Base-by-base conservation (phyloP, 805 yeast genomes). In the Schwanniomyces sp. region DNA sequence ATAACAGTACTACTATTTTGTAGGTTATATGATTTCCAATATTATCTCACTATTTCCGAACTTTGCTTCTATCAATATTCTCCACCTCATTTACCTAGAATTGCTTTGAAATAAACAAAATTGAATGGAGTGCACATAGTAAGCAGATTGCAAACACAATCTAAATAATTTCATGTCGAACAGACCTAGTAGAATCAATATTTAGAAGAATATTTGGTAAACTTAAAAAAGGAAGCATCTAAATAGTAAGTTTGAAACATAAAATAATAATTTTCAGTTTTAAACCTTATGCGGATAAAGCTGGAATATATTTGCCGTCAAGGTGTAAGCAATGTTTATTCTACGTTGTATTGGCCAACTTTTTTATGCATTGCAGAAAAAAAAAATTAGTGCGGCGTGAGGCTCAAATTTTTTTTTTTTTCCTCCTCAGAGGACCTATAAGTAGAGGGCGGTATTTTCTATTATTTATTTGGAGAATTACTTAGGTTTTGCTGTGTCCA, bases 361-460 rank as follows among this genome's bases (percentile, higher is more conserved):
- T 14, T 21, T 29, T 7, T 24, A 16, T 17, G 12, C 24, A n/a
- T 34, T 25, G 27, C 36, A 36, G 28, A 34, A 43, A 43, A 43
- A 21, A 43, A 42, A 42, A 24, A 30, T 42, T 42, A 24, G 30
- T 43, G 46, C 46, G 46, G 46, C 46, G 46, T 43, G 46, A 39
- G 46, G 46, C 46, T 43, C 36, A 41, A 30, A 17, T 37, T 37
- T 42, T 42, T 42, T 24, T 42, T 32, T 41, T 41, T 21, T 41
- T 25, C 12, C 26, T 41, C 30, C 36, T 32, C 36, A 14, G 21
- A 16, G 36, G 14, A 32, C 36, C 11, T 32, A 32, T 32, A 32
- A 32, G 36, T 14, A 32, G 14, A 12, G 7, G 36, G 12, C 18
- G 14, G 14, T 32, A 32, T 32, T 32, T 32, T 32, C 21, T 18